Conservation (phyloP, 352 stramenopile genomes). For the Aphanomyces astaci region DNA sequence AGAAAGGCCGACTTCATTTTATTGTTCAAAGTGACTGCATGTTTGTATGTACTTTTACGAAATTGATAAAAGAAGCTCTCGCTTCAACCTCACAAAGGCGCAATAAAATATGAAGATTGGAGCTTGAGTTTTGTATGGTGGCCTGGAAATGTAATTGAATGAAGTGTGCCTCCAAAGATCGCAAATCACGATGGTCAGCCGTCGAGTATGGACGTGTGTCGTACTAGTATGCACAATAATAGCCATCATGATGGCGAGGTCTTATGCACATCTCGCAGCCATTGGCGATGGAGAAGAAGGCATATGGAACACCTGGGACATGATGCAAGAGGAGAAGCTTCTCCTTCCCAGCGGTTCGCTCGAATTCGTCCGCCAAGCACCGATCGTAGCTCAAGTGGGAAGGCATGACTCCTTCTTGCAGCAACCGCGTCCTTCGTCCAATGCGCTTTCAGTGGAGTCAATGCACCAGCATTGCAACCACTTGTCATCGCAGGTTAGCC, state of each 20-base stretch:
- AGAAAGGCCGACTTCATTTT: not conserved
- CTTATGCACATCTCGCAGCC: no score
- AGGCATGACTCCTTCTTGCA: no score
- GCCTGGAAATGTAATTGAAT: not conserved
- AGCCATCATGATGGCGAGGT: no score
- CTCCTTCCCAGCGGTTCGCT: no score
- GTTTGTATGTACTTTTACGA: not conserved
- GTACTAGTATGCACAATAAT: no score
- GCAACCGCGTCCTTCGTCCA: not conserved
- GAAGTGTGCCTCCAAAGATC: not conserved
- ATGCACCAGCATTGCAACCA: not conserved
- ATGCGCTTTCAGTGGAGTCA: not conserved
- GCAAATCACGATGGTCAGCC: constrained; percentile 6
- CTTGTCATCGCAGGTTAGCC: not conserved
- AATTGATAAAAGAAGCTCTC: not conserved
- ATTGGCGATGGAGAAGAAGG: no score
- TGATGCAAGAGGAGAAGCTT: no score
- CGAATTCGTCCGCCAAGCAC: no score
- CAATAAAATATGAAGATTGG: not conserved
- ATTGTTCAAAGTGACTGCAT: not conserved
- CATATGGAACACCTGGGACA: no score
- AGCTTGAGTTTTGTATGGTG: not conserved
- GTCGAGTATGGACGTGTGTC: no score
- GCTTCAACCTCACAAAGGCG: not conserved
- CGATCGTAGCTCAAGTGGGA: no score